Base-by-base conservation (phyloP, 2,329 filamentous ascomycete species). In the Orbilia brochopaga region DNA sequence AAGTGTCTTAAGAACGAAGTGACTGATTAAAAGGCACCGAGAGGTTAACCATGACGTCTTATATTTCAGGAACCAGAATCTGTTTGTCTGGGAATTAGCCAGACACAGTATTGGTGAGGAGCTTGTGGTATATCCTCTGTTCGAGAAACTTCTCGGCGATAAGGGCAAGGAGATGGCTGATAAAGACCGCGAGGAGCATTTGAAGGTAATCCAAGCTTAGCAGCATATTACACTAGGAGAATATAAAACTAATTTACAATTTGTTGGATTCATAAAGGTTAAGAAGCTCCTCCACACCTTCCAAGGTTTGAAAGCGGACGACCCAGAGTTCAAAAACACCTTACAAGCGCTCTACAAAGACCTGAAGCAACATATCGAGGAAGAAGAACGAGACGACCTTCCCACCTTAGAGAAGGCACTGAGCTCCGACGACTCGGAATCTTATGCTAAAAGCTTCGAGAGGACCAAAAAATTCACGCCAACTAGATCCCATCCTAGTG, bases 391-490 rank as follows among this genome's bases (percentile, higher is more conserved):
- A 0, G 76, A 81, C 0, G 84, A 85, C 54, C 69, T 87, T 0
- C 81, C 82, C 0, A 79, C 79, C 8, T 79, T 86, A 0, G 84
- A 86, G 74, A 63, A 78, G 1, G 76, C 78, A 0, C 76, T 86
- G 0, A 74, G 78, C 0, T 52, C 0, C 63, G 78, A 62, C 21
- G 75, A 76, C 5, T 81, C 80, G 0, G 76, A 80, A 23, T 60
- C 75, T 0, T 70, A 84, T 50, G 80, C 81, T 1, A 78, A 74
- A 4, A 81, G 78, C 17, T 86, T 86, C 69, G 78, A 75, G 1
- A 79, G 82, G 1, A 86, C 84, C 5, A 87, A 86, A 78, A 77
- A 78, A 24, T 83, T 87, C 74, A 81, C 83, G 1, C 84, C 84
- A 0, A 81, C 82, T 0, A 80, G 83, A 23, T 82, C 81, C 37